phyloP scores from a whole-genome alignment of 129 eudicot genomes.

The Lactuca sativa region DNA sequence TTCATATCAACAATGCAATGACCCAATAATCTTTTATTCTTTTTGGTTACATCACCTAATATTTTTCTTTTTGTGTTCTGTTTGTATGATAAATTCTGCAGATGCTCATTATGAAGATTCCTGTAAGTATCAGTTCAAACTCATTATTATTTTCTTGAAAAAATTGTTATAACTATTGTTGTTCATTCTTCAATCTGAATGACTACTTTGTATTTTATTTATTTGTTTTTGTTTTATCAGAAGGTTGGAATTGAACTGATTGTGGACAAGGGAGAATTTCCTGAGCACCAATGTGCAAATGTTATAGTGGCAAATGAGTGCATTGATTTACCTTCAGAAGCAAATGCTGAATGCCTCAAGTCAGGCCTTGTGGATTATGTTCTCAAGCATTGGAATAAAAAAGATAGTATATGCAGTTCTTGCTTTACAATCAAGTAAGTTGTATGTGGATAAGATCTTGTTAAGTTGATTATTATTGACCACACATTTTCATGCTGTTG shows the following conservation, averaged over 20 bases:
- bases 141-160: conserved; percentile 8
- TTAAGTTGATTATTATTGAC: neutral
- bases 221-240: conserved; percentile 36
- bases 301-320: conserved; percentile 45
- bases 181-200: neutral
- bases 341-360: conserved; percentile 44
- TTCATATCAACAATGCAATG: neutral
- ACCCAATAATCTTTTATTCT: neutral
- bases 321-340: conserved; percentile 36
- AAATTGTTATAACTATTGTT: neutral
- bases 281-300: conserved; percentile 41
- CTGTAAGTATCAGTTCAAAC: conserved; percentile 54
- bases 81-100: conserved; percentile 45
- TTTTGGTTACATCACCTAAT: conserved; percentile 15
- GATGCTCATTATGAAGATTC: conserved; percentile 62
- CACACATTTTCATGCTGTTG: conserved; percentile 2
- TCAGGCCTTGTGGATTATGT: conserved; percentile 74
- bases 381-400: conserved; percentile 63
- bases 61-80: conserved; percentile 20
- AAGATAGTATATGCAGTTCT: conserved; percentile 43
- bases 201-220: neutral
- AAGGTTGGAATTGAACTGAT: conserved; percentile 72
- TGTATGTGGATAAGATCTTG: conserved; percentile 5
- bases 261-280: conserved; percentile 43
- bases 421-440: conserved; percentile 69